Percentiles rank a stretch among this genome's conserved stretches.
Conservation (phyloP, 768 basidiomycete genomes). For the Saitozyma podzolica region DNA sequence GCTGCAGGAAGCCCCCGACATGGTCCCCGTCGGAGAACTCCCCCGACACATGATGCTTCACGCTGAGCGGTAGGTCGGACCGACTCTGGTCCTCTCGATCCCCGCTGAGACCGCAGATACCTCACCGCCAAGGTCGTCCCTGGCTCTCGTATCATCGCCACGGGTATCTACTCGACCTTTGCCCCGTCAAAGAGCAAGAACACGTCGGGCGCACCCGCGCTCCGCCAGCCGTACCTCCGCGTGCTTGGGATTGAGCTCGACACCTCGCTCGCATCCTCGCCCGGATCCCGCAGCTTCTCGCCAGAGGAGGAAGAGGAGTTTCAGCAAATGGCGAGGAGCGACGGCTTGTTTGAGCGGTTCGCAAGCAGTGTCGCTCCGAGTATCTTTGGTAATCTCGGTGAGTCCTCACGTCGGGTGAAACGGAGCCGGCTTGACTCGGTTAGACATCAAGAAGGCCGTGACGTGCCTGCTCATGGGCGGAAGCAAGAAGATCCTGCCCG, state of each 20-base stretch:
- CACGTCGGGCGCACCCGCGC: conserved; percentile 73
- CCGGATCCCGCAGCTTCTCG: conserved; percentile 73
- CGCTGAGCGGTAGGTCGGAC: conserved; percentile 62
- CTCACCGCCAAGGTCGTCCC: conserved; percentile 91
- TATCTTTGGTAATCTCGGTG: conserved; percentile 93
- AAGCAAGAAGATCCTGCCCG: conserved; percentile 93
- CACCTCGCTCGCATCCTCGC: conserved; percentile 68
- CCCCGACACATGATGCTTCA: conserved; percentile 93
- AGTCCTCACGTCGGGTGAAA: conserved; percentile 14
- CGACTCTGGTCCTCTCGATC: neutral
- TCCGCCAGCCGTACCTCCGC: conserved; percentile 91
- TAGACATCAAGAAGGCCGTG: conserved; percentile 98
- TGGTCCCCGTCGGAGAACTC: conserved; percentile 98
- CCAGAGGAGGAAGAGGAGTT: conserved; percentile 98
- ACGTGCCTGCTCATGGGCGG: conserved; percentile 95
- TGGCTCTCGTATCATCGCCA: conserved; percentile 90
- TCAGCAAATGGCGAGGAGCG: conserved; percentile 80
- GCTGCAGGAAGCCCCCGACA: conserved; percentile 97
- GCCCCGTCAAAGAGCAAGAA: conserved; percentile 65
- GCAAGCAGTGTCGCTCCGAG: conserved; percentile 91
- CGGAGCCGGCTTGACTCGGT: neutral
- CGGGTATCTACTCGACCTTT: conserved; percentile 96
- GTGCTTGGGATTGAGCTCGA: conserved; percentile 89
- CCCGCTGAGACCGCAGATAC: conserved; percentile 54
- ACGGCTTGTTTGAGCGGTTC: conserved; percentile 89